Base-by-base conservation (phyloP, 352 stramenopile species). In the Globisporangium sylvaticum region DNA sequence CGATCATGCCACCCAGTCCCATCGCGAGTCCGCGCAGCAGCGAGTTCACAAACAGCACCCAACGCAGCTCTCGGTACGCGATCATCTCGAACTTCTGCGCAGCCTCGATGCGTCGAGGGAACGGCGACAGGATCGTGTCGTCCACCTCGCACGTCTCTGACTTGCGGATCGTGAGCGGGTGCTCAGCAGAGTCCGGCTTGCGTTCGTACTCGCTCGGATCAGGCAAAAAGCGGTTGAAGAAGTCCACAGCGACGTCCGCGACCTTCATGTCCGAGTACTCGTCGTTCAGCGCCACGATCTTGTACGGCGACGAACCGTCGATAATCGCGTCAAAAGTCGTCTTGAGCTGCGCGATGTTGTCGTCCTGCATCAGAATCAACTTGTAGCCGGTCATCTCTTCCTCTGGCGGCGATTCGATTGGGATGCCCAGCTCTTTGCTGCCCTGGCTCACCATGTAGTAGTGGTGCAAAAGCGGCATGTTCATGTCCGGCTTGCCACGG, bases 371-470 rank as follows among this genome's bases (percentile, higher is more conserved):
- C 29, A 95, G 65, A 24, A 96, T 76, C 12, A 96, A 76, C 75
- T 94, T 93, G 79, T 94, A 96, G 58, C 81, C 81, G 1, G 83
- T 68, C 83, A 94, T 92, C 57, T 96, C 86, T 29, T 88, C 68
- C 59, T 86, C 75, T 0, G 88, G 83, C 3, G 87, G 87, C 20
- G 80, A 80, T 55, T 90, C 83, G 20, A 95, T 80, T 1, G 87
- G 85, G 63, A 96, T 91, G 9, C 87, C 84, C 5, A 95, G 74
- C 70, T 95, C 86, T 34, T 86, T 77, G 57, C 75, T 88, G 58
- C 88, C 88, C 39, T 95, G 84, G 24, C 81, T 84, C 55, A 92
- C 72, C 88, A 96, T 95, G 68, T 95, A 96, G 69, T 92, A 94
- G 67, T 95, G 85, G 62, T 96, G 88, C 68, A 95, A 64, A 54